Base-by-base conservation (phyloP, 345 rosid genomes). In the Cardamine occulta region DNA sequence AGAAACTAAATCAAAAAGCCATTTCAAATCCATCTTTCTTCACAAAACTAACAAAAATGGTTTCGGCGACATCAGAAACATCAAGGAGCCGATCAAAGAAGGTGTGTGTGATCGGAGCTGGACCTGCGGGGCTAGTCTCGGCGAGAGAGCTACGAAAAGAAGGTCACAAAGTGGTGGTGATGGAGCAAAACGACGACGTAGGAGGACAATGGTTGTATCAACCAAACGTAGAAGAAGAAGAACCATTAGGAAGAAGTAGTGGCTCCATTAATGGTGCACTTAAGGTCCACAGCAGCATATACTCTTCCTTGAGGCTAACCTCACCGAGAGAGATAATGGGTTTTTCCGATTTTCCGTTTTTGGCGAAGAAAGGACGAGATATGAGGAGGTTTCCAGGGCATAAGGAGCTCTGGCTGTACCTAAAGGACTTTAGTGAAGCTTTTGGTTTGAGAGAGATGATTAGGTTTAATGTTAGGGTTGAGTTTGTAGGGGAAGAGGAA, bases 91-190 rank as follows among this genome's bases (percentile, higher is more conserved):
- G 53, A 8, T 69, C 67, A 76, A 67, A 79, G 73, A 87, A 86
- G 89, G 97, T 94, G 3, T 90, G 97, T 60, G 98, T 94, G 66
- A 94, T 94, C n/a, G 98, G 98, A 0, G 97, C 97, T 2, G 98
- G 98, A 53, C 91, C 97, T 0, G 82, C 98, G 14, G 98, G 98
- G 57, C 85, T 94, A 37, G 97, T 87, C 57, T 89, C 90, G 1
- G 96, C 93, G 10, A 87, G 95, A 70, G 98, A 94, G 87, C 76
- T 94, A 44, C 85, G 88, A 67, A 91, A 90, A 75, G 96, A 88
- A 80, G 97, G 96, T 1, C 97, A 91, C 70, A 63, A 6, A 0
- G 95, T 80, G 76, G 91, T 87, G 59, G 89, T 91, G 0, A 31
- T 89, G 82, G 98, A 94, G 64, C 98, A 91, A 83, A 91, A 81